A percentile compares a stretch with the other conserved stretches of the same genome.
Evolutionary conservation across 2,329 filamentous ascomycete genomes (phyloP).

Genomic region (Diaporthe citriasiana): DNA sequence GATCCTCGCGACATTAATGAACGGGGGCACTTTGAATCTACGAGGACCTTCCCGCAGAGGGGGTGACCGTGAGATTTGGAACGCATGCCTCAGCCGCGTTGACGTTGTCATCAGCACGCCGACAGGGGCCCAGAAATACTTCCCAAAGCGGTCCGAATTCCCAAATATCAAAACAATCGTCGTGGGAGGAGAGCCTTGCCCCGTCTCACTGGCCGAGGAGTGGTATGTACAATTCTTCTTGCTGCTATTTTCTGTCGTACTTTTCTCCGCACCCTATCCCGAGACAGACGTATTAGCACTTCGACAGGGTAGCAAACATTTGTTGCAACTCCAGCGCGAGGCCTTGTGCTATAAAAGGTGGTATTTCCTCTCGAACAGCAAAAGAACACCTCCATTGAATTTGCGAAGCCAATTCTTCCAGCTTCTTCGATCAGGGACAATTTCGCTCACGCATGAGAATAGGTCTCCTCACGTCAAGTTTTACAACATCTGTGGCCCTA

Average conservation of each 20-base stretch:
- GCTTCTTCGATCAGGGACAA: no score
- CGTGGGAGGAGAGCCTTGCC: constrained; percentile 63
- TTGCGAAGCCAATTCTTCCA: background rate
- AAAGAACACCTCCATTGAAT: background rate
- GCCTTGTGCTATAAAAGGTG: background rate
- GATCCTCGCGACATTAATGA: constrained; percentile 69
- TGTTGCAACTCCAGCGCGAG: background rate
- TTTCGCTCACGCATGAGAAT: background rate
- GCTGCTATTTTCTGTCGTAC: background rate
- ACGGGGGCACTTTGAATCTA: constrained; percentile 69
- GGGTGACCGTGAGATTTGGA: constrained; percentile 53
- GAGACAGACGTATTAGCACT: background rate
- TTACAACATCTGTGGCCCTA: constrained; percentile 72
- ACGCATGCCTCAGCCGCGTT: constrained; percentile 60
- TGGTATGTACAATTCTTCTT: constrained; percentile 53
- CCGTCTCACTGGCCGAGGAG: constrained; percentile 64
- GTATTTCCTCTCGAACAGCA: no score
- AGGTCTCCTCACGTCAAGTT: constrained; percentile 59
- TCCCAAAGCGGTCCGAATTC: constrained; percentile 56
- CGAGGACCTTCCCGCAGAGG: constrained; percentile 56
- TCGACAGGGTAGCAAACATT: no score
- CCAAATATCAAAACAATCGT: constrained; percentile 67
- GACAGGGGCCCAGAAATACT: constrained; percentile 66
- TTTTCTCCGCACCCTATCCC: background rate
- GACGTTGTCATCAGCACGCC: constrained; percentile 70